Evolutionary conservation across 2,329 filamentous ascomycete species (phyloP).

Genomic region (Lasiodiplodia citricola): DNA sequence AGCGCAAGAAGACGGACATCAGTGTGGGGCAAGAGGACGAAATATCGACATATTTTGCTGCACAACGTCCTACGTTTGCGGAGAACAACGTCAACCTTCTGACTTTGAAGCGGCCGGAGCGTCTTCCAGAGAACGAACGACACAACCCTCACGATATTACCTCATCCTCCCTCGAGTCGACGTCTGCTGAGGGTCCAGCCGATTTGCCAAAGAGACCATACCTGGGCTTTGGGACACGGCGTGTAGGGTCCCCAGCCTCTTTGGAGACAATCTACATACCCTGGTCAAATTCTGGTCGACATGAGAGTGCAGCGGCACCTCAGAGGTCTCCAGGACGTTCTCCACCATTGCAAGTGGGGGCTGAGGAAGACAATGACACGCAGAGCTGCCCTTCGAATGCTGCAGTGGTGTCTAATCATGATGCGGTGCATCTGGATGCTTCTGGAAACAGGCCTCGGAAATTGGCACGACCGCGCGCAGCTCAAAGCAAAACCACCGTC

Average conservation of each 20-base stretch:
- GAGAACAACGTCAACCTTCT: conserved; percentile 35
- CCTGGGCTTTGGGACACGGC: conserved; percentile 46
- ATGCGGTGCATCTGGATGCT: neutral
- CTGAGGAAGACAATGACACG: neutral
- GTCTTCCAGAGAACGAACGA: neutral
- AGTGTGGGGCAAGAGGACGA: conserved; percentile 44
- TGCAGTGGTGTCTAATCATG: neutral
- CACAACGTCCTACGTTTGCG: conserved; percentile 35
- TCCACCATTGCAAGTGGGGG: neutral
- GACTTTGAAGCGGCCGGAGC: conserved; percentile 22
- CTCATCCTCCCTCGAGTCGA: neutral
- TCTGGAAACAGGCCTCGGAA: neutral
- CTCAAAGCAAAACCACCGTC: neutral
- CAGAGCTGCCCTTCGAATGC: neutral
- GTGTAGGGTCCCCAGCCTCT: conserved; percentile 29
- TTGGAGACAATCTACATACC: conserved; percentile 43
- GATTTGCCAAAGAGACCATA: conserved; percentile 44
- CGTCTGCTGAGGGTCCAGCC: conserved; percentile 34
- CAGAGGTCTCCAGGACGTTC: neutral
- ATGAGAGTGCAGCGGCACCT: neutral
- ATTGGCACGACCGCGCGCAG: neutral
- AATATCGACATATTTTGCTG: conserved; percentile 53
- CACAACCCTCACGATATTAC: neutral
- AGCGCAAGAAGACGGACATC: conserved; percentile 42
- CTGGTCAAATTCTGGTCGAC: conserved; percentile 49